These are phyloP conservation scores for Talaromyces piceae DNA, from an alignment of 2,329 filamentous ascomycete species.

Conservation along the genomic window DNA sequence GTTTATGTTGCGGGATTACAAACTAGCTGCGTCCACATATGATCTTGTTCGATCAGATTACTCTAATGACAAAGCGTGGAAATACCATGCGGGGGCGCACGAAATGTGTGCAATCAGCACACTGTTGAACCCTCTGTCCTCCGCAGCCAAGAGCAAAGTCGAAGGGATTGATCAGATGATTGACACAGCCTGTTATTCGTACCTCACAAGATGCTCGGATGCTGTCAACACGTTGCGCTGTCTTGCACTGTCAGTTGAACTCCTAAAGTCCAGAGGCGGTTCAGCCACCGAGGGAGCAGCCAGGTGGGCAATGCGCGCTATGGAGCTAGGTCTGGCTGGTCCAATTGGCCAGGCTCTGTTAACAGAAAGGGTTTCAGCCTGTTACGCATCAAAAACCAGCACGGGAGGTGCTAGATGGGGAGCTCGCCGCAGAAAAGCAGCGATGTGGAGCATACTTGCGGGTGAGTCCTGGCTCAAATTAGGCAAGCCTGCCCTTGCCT, in stretches of 20 bases:
- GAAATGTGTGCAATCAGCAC: constrained; percentile 89
- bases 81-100: constrained; percentile 83
- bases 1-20: constrained; percentile 96
- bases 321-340: constrained; percentile 71
- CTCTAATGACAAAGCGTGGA: constrained; percentile 93
- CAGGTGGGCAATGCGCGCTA: constrained; percentile 70
- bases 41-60: constrained; percentile 85
- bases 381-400: constrained; percentile 68
- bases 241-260: constrained; percentile 67
- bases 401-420: constrained; percentile 62
- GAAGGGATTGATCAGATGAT: constrained; percentile 82
- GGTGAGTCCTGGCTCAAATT: constrained; percentile 77
- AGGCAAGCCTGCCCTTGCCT: constrained; percentile 69
- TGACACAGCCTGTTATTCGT: constrained; percentile 86
- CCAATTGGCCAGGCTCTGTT: constrained; percentile 71
- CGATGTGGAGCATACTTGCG: constrained; percentile 77
- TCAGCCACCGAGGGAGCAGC: constrained; percentile 79
- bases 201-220: constrained; percentile 73
- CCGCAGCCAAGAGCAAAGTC: constrained; percentile 66
- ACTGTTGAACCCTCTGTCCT: constrained; percentile 65
- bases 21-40: constrained; percentile 83
- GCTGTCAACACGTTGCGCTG: constrained; percentile 75
- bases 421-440: constrained; percentile 71
- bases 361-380: constrained; percentile 77
- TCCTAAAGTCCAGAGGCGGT: constrained; percentile 72